Base-by-base conservation (phyloP, 768 basidiomycete species). In the Auricularia heimuer region DNA sequence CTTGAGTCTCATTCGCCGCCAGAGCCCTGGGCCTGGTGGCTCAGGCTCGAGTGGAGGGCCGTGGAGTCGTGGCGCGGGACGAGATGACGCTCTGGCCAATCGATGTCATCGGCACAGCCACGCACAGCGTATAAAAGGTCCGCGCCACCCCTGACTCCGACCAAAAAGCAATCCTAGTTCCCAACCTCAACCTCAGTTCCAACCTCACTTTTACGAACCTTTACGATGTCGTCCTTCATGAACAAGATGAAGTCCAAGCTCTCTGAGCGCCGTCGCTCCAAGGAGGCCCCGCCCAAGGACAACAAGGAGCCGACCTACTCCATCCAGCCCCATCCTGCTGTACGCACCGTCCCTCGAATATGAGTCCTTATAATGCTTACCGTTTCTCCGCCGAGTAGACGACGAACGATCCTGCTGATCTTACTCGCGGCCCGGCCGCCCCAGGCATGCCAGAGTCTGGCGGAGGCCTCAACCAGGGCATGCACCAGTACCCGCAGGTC, bases 191-290 rank as follows among this genome's bases (percentile, higher is more conserved):
- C 56, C 24, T 35, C 7, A 33, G 24, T 6, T 18, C 56, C 56
- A 60, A 60, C 56, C 12, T 24, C 14, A 6, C 29, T 35, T 18
- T 60, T 8, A 60, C 29, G 29, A 29, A 29, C 54, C 24, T 21
- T 29, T 21, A 35, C 18, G 24, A 60, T 60, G 56, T 60, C 56
- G 7, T 60, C 56, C 6, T 60, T 60, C 29, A 34, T 60, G 16
- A 60, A 60, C 56, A 60, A 60, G 29, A 14, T 60, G 16, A 60
- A 60, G 56, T 60, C 56, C 56, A 60, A 60, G 56, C 11, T 60
- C 29, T 21, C 56, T 8, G 56, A 60, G 14, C 56, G 56, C 24
- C 56, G 56, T 24, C 56, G 56, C 29, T 60, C 56, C 56, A 60
- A 60, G 56, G 56, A 34, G 21, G 24, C 56, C 34, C 16, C 56